phyloP scores from a whole-genome alignment of 805 yeast genomes.

The Kuraishia borneana region DNA sequence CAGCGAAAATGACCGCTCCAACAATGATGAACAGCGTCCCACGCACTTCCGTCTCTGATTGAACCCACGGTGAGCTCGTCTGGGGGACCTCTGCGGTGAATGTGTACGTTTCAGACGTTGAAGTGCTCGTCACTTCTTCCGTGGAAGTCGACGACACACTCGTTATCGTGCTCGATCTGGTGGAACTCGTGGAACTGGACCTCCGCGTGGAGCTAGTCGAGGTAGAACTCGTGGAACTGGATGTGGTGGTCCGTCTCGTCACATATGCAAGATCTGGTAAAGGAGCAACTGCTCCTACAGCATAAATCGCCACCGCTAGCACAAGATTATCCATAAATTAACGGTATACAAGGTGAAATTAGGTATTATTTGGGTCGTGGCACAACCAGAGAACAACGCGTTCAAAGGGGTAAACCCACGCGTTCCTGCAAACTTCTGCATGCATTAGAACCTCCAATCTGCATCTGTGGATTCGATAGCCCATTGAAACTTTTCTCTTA shows the following conservation, averaged over 20 bases:
- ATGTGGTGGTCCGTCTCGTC: conserved; percentile 1
- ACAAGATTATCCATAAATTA: no score
- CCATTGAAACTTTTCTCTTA: conserved; percentile 91
- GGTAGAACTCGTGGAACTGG: not conserved
- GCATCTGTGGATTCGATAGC: conserved; percentile 87
- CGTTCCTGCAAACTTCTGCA: not conserved
- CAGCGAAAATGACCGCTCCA: conserved; percentile 20
- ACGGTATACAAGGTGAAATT: not conserved
- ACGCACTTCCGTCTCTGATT: conserved; percentile 13
- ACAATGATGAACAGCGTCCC: conserved; percentile 32
- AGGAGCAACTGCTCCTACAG: no score
- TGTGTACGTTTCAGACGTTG: conserved; percentile 3
- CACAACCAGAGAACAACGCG: not conserved
- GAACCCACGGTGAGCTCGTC: conserved; percentile 20
- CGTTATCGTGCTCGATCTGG: not conserved
- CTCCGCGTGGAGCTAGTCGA: not conserved
- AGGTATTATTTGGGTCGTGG: not conserved
- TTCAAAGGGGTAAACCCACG: not conserved
- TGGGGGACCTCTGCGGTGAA: conserved; percentile 12
- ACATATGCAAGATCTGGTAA: no score
- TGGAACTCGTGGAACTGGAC: not conserved
- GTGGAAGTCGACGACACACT: conserved; percentile 2
- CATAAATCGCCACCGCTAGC: no score
- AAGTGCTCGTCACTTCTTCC: conserved; percentile 2
- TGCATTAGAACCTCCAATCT: conserved; percentile 56